phyloP scores from a whole-genome alignment of 2,329 filamentous ascomycete genomes.

The Alternaria infectoria region DNA sequence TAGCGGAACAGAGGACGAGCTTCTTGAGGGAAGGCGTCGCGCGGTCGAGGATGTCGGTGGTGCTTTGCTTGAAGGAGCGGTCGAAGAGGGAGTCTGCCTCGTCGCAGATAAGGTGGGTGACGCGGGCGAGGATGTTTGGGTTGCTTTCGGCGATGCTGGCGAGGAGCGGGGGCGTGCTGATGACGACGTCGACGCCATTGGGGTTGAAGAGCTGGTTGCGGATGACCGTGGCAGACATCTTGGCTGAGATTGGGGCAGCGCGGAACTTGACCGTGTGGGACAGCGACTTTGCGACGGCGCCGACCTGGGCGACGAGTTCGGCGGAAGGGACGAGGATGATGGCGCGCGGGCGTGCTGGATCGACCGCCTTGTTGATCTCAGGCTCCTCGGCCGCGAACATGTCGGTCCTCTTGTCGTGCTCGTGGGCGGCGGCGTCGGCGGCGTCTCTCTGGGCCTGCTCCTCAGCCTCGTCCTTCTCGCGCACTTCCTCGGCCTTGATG shows the following conservation, averaged over 20 bases:
- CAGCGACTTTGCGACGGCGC: conserved; percentile 77
- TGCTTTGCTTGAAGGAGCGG: conserved; percentile 85
- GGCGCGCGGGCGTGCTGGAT: conserved; percentile 78
- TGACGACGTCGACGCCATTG: conserved; percentile 80
- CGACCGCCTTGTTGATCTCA: conserved; percentile 65
- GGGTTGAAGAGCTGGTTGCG: conserved; percentile 82
- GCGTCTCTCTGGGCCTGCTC: conserved; percentile 60
- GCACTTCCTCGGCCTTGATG: conserved; percentile 74
- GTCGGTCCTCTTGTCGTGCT: conserved; percentile 47
- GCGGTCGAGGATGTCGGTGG: conserved; percentile 81
- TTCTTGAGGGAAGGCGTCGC: conserved; percentile 81
- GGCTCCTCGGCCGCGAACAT: conserved; percentile 67
- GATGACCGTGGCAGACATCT: conserved; percentile 77
- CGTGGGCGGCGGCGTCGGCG: conserved; percentile 52
- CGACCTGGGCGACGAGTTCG: conserved; percentile 89
- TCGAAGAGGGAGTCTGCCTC: conserved; percentile 97
- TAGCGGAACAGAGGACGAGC: conserved; percentile 92
- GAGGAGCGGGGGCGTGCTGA: conserved; percentile 88
- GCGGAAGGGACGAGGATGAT: conserved; percentile 90
- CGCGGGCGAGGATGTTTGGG: conserved; percentile 90
- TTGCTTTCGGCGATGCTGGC: conserved; percentile 86
- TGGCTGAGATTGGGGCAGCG: conserved; percentile 80
- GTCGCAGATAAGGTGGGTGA: conserved; percentile 87
- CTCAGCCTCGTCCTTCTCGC: conserved; percentile 54
- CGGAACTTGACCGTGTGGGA: conserved; percentile 89